Percentiles rank a stretch among this genome's conserved stretches.
Evolutionary conservation across 495 filamentous ascomycete species (phyloP).

Genomic region (Letharia lupina): DNA sequence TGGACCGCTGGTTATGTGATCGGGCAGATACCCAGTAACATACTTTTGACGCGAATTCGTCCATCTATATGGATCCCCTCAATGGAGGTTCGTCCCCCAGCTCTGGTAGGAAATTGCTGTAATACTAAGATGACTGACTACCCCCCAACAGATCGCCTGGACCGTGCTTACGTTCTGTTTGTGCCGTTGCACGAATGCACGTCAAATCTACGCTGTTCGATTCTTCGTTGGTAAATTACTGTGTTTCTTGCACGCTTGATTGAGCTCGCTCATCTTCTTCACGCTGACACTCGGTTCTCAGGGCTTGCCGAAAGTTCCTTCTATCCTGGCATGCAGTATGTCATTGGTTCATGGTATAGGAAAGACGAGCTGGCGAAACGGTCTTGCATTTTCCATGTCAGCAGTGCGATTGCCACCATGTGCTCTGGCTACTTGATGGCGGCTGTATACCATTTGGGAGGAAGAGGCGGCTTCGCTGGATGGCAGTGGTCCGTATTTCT

Average conservation of each 20-base stretch:
- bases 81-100: not conserved
- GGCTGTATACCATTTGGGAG: not conserved
- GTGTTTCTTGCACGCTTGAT: too few relatives aligned
- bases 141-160: not conserved
- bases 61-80: not conserved
- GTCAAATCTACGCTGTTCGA: not conserved
- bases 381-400: not conserved
- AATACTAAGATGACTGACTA: not conserved
- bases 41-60: not conserved
- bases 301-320: not conserved
- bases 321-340: not conserved
- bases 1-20: not conserved
- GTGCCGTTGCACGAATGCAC: not conserved
- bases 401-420: not conserved
- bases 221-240: not conserved
- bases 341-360: not conserved
- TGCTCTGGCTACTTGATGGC: not conserved
- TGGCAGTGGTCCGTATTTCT: not conserved
- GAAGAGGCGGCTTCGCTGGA: not conserved
- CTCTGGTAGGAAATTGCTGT: too few relatives aligned
- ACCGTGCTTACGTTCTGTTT: not conserved
- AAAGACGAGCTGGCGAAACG: not conserved
- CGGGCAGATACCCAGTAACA: not conserved
- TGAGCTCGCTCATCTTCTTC: too few relatives aligned
- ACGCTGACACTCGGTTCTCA: not conserved